Evolutionary conservation across 2,329 filamentous ascomycete genomes (phyloP).

Genomic region (Xylariaceae sp.): DNA sequence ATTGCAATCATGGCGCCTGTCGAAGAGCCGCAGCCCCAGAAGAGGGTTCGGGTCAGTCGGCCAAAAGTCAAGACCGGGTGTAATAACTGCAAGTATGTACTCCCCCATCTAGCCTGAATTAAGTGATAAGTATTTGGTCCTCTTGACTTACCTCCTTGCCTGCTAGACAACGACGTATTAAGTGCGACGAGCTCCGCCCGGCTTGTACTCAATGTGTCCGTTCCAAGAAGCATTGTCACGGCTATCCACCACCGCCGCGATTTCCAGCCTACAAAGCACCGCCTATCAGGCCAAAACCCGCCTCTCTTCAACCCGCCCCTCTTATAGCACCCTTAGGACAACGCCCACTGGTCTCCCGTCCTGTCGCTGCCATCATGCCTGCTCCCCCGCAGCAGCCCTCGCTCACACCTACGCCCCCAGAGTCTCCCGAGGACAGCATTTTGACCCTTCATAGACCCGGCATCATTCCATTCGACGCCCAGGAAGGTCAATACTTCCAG

Average conservation of each 20-base stretch:
- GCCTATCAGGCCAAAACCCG: conserved; percentile 27
- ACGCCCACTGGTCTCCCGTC: conserved; percentile 6
- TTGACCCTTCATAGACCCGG: conserved; percentile 42
- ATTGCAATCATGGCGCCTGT: conserved; percentile 1
- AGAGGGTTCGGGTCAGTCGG: conserved; percentile 49
- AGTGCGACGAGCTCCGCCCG: conserved; percentile 62
- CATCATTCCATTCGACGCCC: conserved; percentile 44
- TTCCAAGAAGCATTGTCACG: conserved; percentile 55
- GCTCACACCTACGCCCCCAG: conserved; percentile 29
- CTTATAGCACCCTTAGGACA: background rate
- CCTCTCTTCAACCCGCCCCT: conserved; percentile 4
- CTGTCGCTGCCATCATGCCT: background rate
- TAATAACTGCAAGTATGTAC: conserved; percentile 63
- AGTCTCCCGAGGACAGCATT: conserved; percentile 29
- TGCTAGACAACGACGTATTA: conserved; percentile 55
- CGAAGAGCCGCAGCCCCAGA: conserved; percentile 29
- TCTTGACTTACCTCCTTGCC: conserved; percentile 4
- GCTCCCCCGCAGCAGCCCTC: conserved; percentile 2
- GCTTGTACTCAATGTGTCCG: conserved; percentile 57
- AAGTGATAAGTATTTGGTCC: too few relatives aligned
- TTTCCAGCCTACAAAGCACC: conserved; percentile 43
- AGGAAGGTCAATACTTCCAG: conserved; percentile 58
- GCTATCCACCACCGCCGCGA: conserved; percentile 57
- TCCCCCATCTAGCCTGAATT: too few relatives aligned
- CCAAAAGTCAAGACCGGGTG: conserved; percentile 65